Evolutionary conservation across 2,329 filamentous ascomycete species (phyloP).

Genomic region (Diatrype stigma): DNA sequence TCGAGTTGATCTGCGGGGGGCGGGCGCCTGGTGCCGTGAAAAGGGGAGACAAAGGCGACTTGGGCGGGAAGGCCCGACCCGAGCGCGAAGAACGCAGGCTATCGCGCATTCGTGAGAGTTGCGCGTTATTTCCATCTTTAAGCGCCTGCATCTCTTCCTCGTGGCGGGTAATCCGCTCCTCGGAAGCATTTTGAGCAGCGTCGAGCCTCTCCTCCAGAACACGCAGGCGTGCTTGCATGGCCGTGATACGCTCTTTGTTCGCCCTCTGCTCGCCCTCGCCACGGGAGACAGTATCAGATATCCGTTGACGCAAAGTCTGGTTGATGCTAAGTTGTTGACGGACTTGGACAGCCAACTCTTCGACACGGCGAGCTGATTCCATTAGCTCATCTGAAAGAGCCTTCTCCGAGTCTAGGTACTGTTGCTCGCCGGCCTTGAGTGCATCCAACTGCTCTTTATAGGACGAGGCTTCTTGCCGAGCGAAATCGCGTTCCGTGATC

Average conservation of each 20-base stretch:
- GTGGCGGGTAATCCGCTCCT: constrained; percentile 76
- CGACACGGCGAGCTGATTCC: constrained; percentile 71
- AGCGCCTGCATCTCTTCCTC: constrained; percentile 79
- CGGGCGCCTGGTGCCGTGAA: constrained; percentile 31
- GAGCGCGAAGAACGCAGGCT: constrained; percentile 44
- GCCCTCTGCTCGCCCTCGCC: constrained; percentile 79
- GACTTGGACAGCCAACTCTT: constrained; percentile 75
- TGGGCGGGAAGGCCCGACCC: constrained; percentile 50
- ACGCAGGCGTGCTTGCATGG: constrained; percentile 76
- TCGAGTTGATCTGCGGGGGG: constrained; percentile 50
- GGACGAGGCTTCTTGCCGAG: constrained; percentile 58
- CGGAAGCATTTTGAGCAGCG: constrained; percentile 76
- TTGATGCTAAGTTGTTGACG: constrained; percentile 78
- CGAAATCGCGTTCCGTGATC: constrained; percentile 68
- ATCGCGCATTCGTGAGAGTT: constrained; percentile 70
- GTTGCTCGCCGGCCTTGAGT: constrained; percentile 52
- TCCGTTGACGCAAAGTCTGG: constrained; percentile 66
- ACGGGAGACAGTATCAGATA: constrained; percentile 74
- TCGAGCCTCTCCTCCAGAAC: constrained; percentile 80
- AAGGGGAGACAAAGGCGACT: constrained; percentile 59
- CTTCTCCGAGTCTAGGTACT: constrained; percentile 55
- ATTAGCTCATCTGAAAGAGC: constrained; percentile 66
- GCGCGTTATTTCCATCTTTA: constrained; percentile 70
- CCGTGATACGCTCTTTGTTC: constrained; percentile 77
- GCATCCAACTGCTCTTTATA: constrained; percentile 59